Conservation (phyloP, 2,329 filamentous ascomycete genomes). For the Talaromyces sp. region DNA sequence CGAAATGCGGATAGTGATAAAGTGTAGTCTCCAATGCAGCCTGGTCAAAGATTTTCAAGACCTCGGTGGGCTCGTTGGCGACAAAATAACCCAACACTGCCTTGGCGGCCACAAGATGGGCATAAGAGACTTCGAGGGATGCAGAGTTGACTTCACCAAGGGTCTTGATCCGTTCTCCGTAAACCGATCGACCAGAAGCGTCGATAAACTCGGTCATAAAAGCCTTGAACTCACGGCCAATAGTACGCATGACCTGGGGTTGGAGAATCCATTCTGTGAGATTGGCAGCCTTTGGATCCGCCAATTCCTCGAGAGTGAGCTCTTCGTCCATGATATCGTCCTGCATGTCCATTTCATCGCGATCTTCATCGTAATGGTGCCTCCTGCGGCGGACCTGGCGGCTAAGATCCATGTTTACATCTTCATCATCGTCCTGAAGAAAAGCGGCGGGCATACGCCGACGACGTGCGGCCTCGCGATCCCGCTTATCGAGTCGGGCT, state of each 20-base stretch:
- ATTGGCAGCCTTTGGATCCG: constrained; percentile 88
- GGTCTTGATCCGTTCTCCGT: constrained; percentile 87
- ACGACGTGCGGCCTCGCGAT: constrained; percentile 54
- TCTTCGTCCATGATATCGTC: constrained; percentile 95
- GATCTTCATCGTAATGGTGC: constrained; percentile 89
- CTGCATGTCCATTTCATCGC: constrained; percentile 80
- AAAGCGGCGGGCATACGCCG: constrained; percentile 58
- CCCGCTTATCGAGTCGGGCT: constrained; percentile 55
- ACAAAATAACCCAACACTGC: constrained; percentile 93
- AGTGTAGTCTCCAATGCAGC: constrained; percentile 95
- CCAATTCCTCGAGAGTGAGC: constrained; percentile 81
- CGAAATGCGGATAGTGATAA: constrained; percentile 94
- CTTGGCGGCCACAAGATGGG: constrained; percentile 83
- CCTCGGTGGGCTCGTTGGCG: constrained; percentile 90
- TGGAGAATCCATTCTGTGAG: constrained; percentile 93
- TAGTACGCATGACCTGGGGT: constrained; percentile 82
- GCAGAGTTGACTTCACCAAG: constrained; percentile 97
- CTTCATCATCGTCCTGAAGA: constrained; percentile 70
- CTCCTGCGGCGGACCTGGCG: constrained; percentile 78
- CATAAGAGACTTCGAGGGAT: constrained; percentile 91
- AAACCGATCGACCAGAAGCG: constrained; percentile 81
- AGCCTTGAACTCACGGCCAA: constrained; percentile 93
- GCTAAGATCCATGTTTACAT: constrained; percentile 76
- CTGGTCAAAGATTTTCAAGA: constrained; percentile 92
- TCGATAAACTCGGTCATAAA: constrained; percentile 97